Percentiles rank a stretch among this genome's conserved stretches.
Conservation (phyloP, 1,139 yeast genomes). For the Pneumocystis sp. region DNA sequence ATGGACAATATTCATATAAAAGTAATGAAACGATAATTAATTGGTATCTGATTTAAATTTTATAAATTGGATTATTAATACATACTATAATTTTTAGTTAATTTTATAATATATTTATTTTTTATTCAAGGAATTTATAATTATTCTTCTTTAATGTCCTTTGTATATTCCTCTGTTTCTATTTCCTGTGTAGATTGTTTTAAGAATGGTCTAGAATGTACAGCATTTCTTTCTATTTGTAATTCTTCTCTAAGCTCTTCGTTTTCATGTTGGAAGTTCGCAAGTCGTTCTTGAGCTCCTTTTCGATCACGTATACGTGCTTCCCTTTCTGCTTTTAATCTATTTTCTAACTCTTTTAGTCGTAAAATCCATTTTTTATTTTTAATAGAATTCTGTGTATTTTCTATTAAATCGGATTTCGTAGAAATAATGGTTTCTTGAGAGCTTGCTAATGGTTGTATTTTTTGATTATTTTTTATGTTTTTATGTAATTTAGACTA, state of each 20-base stretch:
- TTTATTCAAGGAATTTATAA: background rate
- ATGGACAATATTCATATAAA: background rate
- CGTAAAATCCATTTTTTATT: constrained; percentile 12
- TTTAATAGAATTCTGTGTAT: background rate
- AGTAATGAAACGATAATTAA: background rate
- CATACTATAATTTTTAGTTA: background rate
- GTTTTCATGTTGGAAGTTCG: constrained; percentile 13
- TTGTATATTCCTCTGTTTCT: background rate
- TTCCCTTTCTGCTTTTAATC: constrained; percentile 17
- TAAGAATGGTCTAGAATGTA: background rate
- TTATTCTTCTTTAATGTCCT: background rate
- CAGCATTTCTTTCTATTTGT: background rate
- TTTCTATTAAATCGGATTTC: background rate
- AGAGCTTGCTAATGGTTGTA: background rate
- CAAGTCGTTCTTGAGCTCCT: constrained; percentile 15
- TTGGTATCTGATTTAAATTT: background rate
- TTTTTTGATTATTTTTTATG: background rate
- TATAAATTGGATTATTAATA: background rate
- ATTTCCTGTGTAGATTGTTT: background rate
- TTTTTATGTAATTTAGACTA: background rate
- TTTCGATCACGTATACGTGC: constrained; percentile 16
- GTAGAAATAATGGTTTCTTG: background rate
- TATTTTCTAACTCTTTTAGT: constrained; percentile 15
- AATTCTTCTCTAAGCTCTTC: constrained; percentile 6
- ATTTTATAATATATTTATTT: background rate